Percentiles rank a stretch among this genome's conserved stretches.
These are phyloP conservation scores for Mortierella polycephala DNA, from an alignment of 371 early-diverging fungal genomes.

Conservation along the genomic window DNA sequence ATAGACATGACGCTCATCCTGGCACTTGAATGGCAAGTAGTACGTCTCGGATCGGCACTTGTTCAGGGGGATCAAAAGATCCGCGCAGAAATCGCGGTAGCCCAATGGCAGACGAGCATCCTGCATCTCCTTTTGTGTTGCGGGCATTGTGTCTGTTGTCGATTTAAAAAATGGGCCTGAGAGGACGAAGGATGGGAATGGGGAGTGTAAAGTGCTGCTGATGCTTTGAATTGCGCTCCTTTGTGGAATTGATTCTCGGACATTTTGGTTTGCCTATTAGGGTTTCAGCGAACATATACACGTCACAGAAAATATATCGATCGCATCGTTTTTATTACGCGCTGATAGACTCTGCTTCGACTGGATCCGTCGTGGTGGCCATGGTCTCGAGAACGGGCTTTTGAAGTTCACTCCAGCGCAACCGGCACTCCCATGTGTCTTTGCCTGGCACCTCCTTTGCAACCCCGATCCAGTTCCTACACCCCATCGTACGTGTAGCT, in stretches of 20 bases:
- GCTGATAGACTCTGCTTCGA: not conserved
- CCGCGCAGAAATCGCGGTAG: constrained; percentile 95
- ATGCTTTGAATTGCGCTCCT: no score
- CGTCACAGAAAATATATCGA: not conserved
- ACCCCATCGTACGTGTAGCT: constrained; percentile 5
- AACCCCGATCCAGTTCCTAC: constrained; percentile 36
- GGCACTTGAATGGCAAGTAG: constrained; percentile 95
- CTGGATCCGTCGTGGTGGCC: not conserved
- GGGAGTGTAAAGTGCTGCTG: no score
- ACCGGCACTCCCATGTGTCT: constrained; percentile 43
- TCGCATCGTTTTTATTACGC: not conserved
- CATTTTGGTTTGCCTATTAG: no score
- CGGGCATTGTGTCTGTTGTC: constrained; percentile 68
- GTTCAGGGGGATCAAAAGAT: constrained; percentile 90
- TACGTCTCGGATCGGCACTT: constrained; percentile 87
- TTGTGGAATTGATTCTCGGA: no score
- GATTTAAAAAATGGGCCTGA: constrained; percentile 1
- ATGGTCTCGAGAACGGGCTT: constrained; percentile 14
- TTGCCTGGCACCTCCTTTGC: constrained; percentile 18
- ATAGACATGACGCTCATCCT: constrained; percentile 88
- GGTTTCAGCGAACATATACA: not conserved
- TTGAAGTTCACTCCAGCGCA: constrained; percentile 42
- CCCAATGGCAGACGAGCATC: constrained; percentile 87
- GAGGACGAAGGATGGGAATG: not conserved
- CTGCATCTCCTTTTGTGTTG: constrained; percentile 86